Evolutionary conservation across 225 moss, liverwort and hornwort genomes (phyloP).

Genomic region (Rhytidiadelphus loreus): DNA sequence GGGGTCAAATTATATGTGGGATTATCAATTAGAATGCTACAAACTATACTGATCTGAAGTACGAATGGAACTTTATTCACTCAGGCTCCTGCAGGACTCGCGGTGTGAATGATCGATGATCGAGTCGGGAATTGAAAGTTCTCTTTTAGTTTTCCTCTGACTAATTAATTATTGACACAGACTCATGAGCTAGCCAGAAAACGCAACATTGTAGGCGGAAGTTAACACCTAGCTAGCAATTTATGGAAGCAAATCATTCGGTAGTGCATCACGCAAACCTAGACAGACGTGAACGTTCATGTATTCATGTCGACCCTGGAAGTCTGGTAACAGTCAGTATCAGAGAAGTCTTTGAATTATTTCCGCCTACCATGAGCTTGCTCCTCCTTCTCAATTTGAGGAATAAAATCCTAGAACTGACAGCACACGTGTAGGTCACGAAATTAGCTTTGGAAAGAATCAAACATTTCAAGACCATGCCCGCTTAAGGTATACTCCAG

Average conservation of each 20-base stretch:
- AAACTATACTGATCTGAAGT: not conserved
- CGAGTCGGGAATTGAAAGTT: not conserved
- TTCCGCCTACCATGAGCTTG: constrained; percentile 2
- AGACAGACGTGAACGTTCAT: not conserved
- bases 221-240: not conserved
- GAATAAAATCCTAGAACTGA: not conserved
- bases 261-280: not conserved
- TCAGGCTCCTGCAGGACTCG: too few relatives aligned
- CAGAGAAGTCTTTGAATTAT: not conserved
- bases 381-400: not conserved
- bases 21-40: not conserved
- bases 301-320: not conserved
- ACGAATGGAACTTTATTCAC: not conserved
- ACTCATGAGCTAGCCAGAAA: not conserved
- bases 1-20: not conserved
- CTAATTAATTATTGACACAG: not conserved
- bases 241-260: not conserved
- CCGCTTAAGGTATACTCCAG: not conserved
- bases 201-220: not conserved
- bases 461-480: not conserved
- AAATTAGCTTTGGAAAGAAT: not conserved
- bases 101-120: not conserved
- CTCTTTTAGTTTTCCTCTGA: not conserved
- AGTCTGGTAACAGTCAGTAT: constrained; percentile 8
- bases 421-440: not conserved